These are phyloP conservation scores for Talinum fruticosum DNA, from an alignment of 148 eudicot genomes.

Conservation along the genomic window DNA sequence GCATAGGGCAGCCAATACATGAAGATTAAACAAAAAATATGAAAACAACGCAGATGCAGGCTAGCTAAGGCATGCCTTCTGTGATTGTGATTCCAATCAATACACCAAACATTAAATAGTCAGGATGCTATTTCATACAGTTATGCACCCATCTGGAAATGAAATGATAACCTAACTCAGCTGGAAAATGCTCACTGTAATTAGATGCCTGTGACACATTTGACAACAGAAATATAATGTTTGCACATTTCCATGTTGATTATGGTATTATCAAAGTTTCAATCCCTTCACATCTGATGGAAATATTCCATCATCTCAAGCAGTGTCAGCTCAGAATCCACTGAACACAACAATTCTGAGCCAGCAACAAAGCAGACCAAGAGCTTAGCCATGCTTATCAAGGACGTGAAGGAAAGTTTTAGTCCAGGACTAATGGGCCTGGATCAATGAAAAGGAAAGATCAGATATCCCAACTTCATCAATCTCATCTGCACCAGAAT, in stretches of 20 bases:
- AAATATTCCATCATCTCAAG: too few species aligned
- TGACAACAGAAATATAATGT: not conserved
- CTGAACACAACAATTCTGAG: too few species aligned
- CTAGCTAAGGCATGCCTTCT: not conserved
- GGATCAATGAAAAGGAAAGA: too few species aligned
- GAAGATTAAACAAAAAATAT: conserved; percentile 17
- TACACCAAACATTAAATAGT: not conserved
- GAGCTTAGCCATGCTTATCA: too few species aligned
- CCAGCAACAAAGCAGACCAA: too few species aligned
- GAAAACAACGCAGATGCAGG: conserved; percentile 13
- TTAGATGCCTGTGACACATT: not conserved
- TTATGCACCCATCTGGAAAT: not conserved
- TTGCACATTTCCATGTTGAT: not conserved
- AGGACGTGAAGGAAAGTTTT: too few species aligned
- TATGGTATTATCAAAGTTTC: not conserved
- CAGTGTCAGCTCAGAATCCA: too few species aligned
- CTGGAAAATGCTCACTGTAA: not conserved
- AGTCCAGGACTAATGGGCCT: too few species aligned
- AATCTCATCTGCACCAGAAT: too few species aligned
- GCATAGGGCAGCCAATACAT: not conserved
- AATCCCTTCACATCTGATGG: not conserved
- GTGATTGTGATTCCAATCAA: not conserved
- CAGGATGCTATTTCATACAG: not conserved
- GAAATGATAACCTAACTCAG: not conserved
- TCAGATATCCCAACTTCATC: too few species aligned